Evolutionary conservation across 2,329 filamentous ascomycete species (phyloP).

Genomic region (Trichoderma atroviride): DNA sequence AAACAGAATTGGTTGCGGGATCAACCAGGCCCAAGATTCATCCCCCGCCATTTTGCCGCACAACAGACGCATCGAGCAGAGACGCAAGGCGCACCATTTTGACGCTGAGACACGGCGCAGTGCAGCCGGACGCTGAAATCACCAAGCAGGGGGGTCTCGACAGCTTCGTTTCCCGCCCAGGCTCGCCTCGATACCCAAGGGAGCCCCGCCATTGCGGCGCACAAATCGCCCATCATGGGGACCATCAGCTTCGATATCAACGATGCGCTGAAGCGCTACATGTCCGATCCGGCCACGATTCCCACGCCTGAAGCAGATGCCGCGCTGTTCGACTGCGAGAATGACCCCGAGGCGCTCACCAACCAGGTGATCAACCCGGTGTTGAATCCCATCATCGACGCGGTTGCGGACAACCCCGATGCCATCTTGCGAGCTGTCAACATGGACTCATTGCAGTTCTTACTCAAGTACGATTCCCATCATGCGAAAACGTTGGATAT

Average conservation of each 20-base stretch:
- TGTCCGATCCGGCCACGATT: slow-evolving; percentile 85
- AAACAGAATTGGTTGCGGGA: slow-evolving; percentile 36
- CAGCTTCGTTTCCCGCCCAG: neutral
- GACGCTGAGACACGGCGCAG: neutral
- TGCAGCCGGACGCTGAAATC: neutral
- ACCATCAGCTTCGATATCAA: slow-evolving; percentile 93
- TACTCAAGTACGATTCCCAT: slow-evolving; percentile 83
- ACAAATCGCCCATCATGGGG: slow-evolving; percentile 56
- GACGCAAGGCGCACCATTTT: neutral
- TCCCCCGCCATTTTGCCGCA: slow-evolving; percentile 23
- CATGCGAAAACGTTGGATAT: neutral
- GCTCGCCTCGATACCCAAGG: neutral
- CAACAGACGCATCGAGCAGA: neutral
- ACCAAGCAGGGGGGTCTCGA: neutral
- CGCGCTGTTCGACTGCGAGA: slow-evolving; percentile 86
- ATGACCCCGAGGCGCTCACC: slow-evolving; percentile 82
- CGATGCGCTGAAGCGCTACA: slow-evolving; percentile 92
- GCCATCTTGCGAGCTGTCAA: slow-evolving; percentile 75
- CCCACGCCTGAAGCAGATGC: slow-evolving; percentile 83
- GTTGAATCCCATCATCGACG: slow-evolving; percentile 89
- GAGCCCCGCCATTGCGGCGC: slow-evolving; percentile 29
- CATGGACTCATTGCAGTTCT: slow-evolving; percentile 92
- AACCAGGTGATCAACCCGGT: slow-evolving; percentile 78
- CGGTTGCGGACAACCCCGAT: slow-evolving; percentile 88
- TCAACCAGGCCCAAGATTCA: slow-evolving; percentile 24